These are phyloP conservation scores for Endocladia muricata DNA, from an alignment of 31 red algal genomes.

Conservation along the genomic window DNA sequence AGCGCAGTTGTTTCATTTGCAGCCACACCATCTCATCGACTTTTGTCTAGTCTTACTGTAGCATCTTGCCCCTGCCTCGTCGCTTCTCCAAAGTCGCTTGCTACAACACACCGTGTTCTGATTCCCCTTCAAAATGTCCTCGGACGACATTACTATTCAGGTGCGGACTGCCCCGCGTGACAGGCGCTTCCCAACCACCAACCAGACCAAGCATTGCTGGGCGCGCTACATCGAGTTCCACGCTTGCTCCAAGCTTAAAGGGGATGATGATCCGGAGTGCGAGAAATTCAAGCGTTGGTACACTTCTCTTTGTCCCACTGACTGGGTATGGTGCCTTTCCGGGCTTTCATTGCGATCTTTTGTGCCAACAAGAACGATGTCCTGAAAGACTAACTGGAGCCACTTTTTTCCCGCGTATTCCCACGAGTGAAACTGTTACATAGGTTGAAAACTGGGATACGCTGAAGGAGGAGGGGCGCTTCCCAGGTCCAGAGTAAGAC, in stretches of 20 bases:
- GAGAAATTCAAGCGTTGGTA: conserved; percentile 98
- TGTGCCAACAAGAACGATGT: too few relatives aligned
- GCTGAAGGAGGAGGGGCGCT: conserved; percentile 84
- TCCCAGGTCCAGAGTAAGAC: conserved; percentile 89
- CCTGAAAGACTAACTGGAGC: too few relatives aligned
- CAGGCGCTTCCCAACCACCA: conserved; percentile 90
- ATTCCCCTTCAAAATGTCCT: conserved; percentile 2
- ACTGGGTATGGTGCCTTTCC: conserved; percentile 80
- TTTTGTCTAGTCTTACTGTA: too few relatives aligned
- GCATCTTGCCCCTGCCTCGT: too few relatives aligned
- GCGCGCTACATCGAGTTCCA: conserved; percentile 98
- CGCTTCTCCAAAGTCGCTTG: neutral
- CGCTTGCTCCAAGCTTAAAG: conserved; percentile 79
- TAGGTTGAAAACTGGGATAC: conserved; percentile 99
- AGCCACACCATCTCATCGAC: too few relatives aligned
- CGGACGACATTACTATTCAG: conserved; percentile 71
- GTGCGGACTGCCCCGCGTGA: conserved; percentile 92
- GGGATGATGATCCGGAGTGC: conserved; percentile 96
- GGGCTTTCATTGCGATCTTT: too few relatives aligned
- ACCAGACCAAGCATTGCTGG: conserved; percentile 99
- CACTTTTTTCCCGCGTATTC: too few relatives aligned
- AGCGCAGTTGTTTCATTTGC: too few relatives aligned
- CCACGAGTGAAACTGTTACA: neutral
- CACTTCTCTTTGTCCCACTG: conserved; percentile 83
- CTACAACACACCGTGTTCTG: neutral